A percentile compares a stretch with the other conserved stretches of the same genome.
Conservation (phyloP, 106 monocot species). For the Apostasia ramifera region DNA sequence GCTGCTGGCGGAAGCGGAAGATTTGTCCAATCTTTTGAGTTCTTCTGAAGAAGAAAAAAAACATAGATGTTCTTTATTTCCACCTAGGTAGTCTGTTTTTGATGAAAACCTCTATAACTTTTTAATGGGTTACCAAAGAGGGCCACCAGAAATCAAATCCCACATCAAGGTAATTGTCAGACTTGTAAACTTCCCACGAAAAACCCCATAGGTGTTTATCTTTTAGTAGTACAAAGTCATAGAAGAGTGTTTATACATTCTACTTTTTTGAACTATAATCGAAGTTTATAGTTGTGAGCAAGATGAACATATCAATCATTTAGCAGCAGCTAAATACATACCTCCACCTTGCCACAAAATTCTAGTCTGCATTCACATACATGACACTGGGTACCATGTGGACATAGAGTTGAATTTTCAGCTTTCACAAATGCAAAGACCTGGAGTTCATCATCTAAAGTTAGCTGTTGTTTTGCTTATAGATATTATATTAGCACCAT, state of each 20-base stretch:
- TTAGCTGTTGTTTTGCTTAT: not conserved
- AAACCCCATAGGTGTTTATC: not conserved
- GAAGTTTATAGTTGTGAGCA: not conserved
- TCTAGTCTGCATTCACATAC: constrained; percentile 66
- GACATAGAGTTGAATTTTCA: constrained; percentile 32
- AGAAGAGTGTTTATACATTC: not conserved
- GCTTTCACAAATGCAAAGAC: constrained; percentile 90
- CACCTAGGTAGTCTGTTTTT: too few species aligned
- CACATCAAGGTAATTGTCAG: not conserved
- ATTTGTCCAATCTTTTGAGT: too few species aligned
- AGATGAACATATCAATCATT: not conserved
- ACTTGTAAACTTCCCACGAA: not conserved
- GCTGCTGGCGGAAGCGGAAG: too few species aligned
- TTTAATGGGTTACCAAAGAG: too few species aligned
- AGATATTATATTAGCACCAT: not conserved
- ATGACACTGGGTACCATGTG: constrained; percentile 76
- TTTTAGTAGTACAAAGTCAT: not conserved
- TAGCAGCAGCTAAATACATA: constrained; percentile 12
- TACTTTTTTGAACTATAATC: not conserved
- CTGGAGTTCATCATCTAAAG: constrained; percentile 23
- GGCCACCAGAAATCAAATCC: too few species aligned
- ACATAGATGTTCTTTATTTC: too few species aligned
- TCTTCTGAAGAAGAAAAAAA: too few species aligned
- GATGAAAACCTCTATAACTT: too few species aligned
- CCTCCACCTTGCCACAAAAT: constrained; percentile 83